Conservation (phyloP, 805 yeast species). For the Candida boidinii region DNA sequence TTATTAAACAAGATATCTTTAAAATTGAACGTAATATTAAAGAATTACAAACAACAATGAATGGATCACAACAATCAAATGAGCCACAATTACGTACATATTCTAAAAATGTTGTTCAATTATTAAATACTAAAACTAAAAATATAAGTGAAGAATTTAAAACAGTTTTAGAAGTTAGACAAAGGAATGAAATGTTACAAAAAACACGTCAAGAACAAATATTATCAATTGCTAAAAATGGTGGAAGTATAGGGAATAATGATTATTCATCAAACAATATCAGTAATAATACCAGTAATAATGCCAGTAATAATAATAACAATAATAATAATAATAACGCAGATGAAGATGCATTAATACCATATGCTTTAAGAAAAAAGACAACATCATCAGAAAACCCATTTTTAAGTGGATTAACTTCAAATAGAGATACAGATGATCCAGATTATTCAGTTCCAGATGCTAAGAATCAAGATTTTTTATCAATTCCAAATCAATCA, state of each 20-base stretch:
- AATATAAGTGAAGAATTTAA: constrained; percentile 90
- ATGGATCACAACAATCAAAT: constrained; percentile 26
- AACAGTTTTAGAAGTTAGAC: constrained; percentile 81
- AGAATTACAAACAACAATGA: constrained; percentile 45
- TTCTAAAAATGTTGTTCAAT: constrained; percentile 77
- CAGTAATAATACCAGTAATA: background rate
- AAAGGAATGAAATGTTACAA: constrained; percentile 70
- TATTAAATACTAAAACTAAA: constrained; percentile 82
- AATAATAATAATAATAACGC: constrained; percentile 1
- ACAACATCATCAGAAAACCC: constrained; percentile 26
- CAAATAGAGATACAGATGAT: constrained; percentile 11
- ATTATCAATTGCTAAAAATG: constrained; percentile 39
- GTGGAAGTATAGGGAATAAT: constrained; percentile 13
- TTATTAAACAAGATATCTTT: constrained; percentile 80
- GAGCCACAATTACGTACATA: constrained; percentile 65
- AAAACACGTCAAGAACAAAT: constrained; percentile 81
- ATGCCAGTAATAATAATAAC: constrained; percentile 4
- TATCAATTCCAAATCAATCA: constrained; percentile 78
- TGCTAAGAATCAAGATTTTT: constrained; percentile 39
- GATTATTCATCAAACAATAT: constrained; percentile 3
- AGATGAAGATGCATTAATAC: constrained; percentile 6
- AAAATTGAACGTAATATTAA: constrained; percentile 66
- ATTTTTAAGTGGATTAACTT: constrained; percentile 20
- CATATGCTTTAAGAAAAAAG: constrained; percentile 19
- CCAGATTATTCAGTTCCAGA: constrained; percentile 17